Percentiles rank a stretch among this genome's conserved stretches.
phyloP scores from a whole-genome alignment of 768 basidiomycete genomes.

The Mycena indigotica region DNA sequence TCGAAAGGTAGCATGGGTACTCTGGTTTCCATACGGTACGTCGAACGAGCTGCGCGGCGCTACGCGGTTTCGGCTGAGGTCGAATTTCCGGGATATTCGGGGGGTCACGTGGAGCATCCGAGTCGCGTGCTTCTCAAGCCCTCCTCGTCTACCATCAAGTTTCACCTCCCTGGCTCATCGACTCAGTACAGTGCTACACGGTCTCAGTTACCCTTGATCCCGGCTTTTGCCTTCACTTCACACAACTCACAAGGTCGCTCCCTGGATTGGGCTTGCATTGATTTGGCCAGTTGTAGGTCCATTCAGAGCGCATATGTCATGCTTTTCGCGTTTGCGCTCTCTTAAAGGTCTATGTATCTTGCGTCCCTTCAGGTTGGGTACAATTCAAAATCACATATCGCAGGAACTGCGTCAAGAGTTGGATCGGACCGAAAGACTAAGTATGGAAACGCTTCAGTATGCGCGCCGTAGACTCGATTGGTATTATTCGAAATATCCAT shows the following conservation, averaged over 20 bases:
- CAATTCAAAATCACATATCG: constrained; percentile 9
- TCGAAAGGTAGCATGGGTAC: constrained; percentile 14
- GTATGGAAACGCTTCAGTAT: neutral
- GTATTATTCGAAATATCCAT: neutral
- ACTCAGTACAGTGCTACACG: constrained; percentile 10
- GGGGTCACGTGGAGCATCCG: constrained; percentile 1
- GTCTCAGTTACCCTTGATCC: constrained; percentile 16
- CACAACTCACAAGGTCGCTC: constrained; percentile 16
- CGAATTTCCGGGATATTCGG: constrained; percentile 11
- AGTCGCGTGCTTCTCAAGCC: constrained; percentile 9
- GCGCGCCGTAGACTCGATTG: neutral
- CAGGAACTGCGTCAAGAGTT: constrained; percentile 5
- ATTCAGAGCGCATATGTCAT: constrained; percentile 16
- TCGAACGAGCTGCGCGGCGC: constrained; percentile 3
- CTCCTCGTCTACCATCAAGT: neutral
- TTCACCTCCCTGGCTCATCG: constrained; percentile 7
- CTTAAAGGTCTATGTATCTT: constrained; percentile 9
- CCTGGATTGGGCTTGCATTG: constrained; percentile 4
- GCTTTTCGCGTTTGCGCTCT: constrained; percentile 3
- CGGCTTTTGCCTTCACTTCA: constrained; percentile 15
- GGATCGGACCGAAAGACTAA: constrained; percentile 3
- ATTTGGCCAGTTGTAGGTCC: constrained; percentile 5
- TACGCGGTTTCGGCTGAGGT: constrained; percentile 15
- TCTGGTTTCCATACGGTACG: constrained; percentile 6
- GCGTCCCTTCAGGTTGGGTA: constrained; percentile 5